A percentile compares a stretch with the other conserved stretches of the same genome.
Evolutionary conservation across 495 filamentous ascomycete species (phyloP).

Genomic region (Lentithecium fluviatile): DNA sequence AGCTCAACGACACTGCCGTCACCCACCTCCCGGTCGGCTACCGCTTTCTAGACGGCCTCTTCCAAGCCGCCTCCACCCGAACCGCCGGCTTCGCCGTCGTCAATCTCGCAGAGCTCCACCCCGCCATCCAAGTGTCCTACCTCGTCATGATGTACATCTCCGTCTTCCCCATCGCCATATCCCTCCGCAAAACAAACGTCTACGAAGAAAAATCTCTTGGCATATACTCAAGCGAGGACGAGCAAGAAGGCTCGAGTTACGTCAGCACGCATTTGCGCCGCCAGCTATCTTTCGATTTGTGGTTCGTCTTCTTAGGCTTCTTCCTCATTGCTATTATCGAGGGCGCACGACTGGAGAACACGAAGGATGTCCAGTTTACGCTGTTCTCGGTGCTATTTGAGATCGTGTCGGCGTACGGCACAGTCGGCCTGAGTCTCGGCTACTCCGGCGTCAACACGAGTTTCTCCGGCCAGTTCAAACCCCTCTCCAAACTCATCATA

Average conservation of each 20-base stretch:
- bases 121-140: slow-evolving; percentile 91
- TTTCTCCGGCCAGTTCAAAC: slow-evolving; percentile 74
- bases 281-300: slow-evolving; percentile 91
- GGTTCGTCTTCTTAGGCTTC: slow-evolving; percentile 86
- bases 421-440: slow-evolving; percentile 85
- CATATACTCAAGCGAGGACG: slow-evolving; percentile 56
- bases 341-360: slow-evolving; percentile 59
- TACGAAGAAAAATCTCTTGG: slow-evolving; percentile 95
- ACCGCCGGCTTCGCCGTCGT: slow-evolving; percentile 86
- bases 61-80: slow-evolving; percentile 81
- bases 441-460: slow-evolving; percentile 72
- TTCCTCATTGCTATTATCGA: slow-evolving; percentile 88
- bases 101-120: slow-evolving; percentile 73
- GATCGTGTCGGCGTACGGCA: slow-evolving; percentile 89
- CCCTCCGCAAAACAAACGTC: slow-evolving; percentile 87
- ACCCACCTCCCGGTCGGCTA: slow-evolving; percentile 61
- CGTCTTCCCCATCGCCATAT: slow-evolving; percentile 92
- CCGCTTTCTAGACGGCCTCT: slow-evolving; percentile 77
- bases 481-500: slow-evolving; percentile 85
- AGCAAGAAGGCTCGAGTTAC: slow-evolving; percentile 58
- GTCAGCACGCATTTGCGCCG: slow-evolving; percentile 82
- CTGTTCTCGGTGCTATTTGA: slow-evolving; percentile 86
- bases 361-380: slow-evolving; percentile 63
- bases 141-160: slow-evolving; percentile 99
- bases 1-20: slow-evolving; percentile 69